These are phyloP conservation scores for Podospora anserina DNA, from an alignment of 495 filamentous ascomycete species.

Conservation along the genomic window DNA sequence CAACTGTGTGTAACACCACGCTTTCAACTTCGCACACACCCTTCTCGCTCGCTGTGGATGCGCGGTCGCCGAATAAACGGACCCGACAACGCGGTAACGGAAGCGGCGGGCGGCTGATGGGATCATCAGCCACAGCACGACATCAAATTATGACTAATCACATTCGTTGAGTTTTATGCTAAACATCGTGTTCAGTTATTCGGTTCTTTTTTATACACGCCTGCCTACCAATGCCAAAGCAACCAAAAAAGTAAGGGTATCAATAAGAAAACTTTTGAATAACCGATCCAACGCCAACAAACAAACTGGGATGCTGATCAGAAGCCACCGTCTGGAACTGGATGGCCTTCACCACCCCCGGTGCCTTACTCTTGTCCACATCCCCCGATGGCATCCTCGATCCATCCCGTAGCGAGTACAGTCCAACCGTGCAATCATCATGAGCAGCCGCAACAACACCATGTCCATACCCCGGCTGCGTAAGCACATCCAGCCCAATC, in stretches of 20 bases:
- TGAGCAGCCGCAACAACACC: constrained; percentile 44
- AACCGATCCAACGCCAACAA: constrained; percentile 11
- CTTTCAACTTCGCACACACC: not conserved
- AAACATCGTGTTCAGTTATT: not conserved
- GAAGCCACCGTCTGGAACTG: constrained; percentile 9
- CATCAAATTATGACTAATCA: not conserved
- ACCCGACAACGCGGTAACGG: not conserved
- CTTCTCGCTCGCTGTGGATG: not conserved
- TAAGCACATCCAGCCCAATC: constrained; percentile 39
- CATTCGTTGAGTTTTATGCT: not conserved
- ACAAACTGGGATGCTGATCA: constrained; percentile 21
- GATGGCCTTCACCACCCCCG: constrained; percentile 14
- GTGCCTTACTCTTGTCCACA: constrained; percentile 15
- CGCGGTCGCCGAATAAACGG: not conserved
- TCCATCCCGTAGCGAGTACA: constrained; percentile 42
- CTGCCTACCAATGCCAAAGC: not conserved
- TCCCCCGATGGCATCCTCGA: constrained; percentile 20
- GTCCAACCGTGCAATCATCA: constrained; percentile 37
- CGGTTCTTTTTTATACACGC: not conserved
- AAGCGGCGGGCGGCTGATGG: not conserved
- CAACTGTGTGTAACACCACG: not conserved
- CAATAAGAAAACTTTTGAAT: constrained; percentile 35
- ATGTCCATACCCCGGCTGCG: constrained; percentile 13
- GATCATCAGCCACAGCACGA: not conserved
- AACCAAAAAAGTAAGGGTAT: not conserved